Evolutionary conservation across 106 monocot species (phyloP).

Genomic region (Dendrobium nobile): DNA sequence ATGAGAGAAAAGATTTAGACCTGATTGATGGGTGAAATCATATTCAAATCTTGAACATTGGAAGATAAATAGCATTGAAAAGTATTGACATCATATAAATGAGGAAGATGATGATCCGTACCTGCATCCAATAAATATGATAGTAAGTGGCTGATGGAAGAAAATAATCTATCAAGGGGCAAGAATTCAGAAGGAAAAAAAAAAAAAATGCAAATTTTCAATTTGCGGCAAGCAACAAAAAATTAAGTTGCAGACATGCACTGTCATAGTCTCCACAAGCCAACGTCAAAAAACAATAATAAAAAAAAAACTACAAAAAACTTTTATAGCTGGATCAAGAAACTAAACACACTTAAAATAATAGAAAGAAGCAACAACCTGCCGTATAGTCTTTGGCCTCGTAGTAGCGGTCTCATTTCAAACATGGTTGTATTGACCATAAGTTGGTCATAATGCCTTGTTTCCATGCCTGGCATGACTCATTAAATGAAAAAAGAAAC

Average conservation of each 20-base stretch:
- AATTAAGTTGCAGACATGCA: background rate
- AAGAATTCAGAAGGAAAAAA: background rate
- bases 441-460: no score
- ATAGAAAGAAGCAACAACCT: no score
- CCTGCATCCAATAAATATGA: conserved; percentile 32
- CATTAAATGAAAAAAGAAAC: no score
- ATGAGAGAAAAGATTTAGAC: conserved; percentile 24
- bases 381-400: no score
- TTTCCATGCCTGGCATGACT: no score
- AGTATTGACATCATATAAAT: conserved; percentile 92
- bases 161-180: background rate
- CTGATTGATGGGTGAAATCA: conserved; percentile 87
- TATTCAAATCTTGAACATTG: conserved; percentile 44
- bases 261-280: no score
- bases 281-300: no score
- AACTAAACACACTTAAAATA: no score
- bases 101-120: conserved; percentile 85
- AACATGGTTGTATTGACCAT: no score
- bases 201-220: background rate
- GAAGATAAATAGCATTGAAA: conserved; percentile 89
- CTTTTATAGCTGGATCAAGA: no score
- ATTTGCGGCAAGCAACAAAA: background rate
- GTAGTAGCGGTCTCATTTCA: no score
- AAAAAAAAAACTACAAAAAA: no score
- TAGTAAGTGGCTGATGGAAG: background rate